Base-by-base conservation (phyloP, 179 eudicot species). In the Vitellaria paradoxa region DNA sequence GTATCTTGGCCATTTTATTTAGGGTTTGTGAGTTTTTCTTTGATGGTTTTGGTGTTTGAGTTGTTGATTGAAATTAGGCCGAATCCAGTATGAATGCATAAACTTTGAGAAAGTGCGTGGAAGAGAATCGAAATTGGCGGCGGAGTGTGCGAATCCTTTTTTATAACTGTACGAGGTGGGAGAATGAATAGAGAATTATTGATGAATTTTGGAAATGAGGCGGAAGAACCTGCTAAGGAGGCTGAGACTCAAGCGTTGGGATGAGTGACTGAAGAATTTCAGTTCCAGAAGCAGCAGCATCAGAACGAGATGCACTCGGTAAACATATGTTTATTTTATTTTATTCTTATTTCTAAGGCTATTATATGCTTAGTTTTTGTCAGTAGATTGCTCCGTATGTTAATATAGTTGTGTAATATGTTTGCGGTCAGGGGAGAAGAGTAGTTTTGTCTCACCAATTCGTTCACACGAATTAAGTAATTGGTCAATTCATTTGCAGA, bases 161-260 rank as follows among this genome's bases (percentile, higher is more conserved):
- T 81, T 76, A 50, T 49, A 87, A 88, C 79, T 82, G 91, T 76
- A 55, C 77, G 57, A 90, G 77, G 61, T 89, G 83, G 90, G 96
- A 94, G 90, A 84, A 78, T 50, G 97, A 91, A 96, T 68, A 81
- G 96, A 0, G 96, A 93, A 73, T 94, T 87, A 7, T 80, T 96
- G 79, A 88, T 93, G 97, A 96, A 96, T 80, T 96, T 93, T 45
- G 97, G 92, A 14, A 90, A 96, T 66, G 97, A 96, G 81, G 94
- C 94, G 0, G 96, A 96, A 82, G 91, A 89, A 76, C 85, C 91
- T 40, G 96, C 98, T 0, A 91, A 84, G 81, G 88, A 84, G 65
- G 97, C 97, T 1, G 98, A 93, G 84, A 45, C 62, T 59, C 80
- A 87, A 75, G 89, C 80, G 76, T 81, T 91, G 70, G 78, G 82